Evolutionary conservation across 2,329 filamentous ascomycete species (phyloP), one percentile per base, ranked within the genome.

Genomic region (Aspergillus floridensis): DNA sequence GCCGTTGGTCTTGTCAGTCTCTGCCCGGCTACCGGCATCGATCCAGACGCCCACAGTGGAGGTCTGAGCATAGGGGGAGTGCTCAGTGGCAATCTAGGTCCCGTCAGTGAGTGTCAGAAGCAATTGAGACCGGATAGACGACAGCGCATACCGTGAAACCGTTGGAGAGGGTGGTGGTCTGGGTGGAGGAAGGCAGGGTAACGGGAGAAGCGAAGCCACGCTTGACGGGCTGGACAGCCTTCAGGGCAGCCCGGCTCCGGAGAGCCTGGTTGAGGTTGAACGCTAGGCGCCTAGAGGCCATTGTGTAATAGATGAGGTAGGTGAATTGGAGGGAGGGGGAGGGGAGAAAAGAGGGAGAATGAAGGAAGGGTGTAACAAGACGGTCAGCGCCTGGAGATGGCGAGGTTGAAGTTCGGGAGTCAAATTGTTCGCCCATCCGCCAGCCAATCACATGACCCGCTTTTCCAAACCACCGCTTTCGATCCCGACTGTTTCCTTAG

Each of bases 41-140:
- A 99, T 99, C 93, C 95, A 99, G 68, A 99, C 92, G 78, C 95
- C 95, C 73, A 98, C 93, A 58, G 93, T 98, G 73, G 93, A 96
- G 64, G 95, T 98, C 84, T 98, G 93, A 74, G 93, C 93, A 86
- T 92, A 98, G 72, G 93, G 95, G 66, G 93, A 97, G 84, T 98
- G 90, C 80, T 99, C 93, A 72, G 95, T 96, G 70, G 95, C 95
- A 77, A 99, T 92, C 93, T 98, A 77, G 61, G 66, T 59, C 51
- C 3, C 24, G 58, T 79, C 64, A 76, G 75, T 57, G 57, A 62
- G 5, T 66, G 67, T 61, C 62, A 50, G 60, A 69, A 60, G 51
- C 58, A 35, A 67, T 65, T 66, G 65, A 65, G 35, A 53, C 48
- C 26, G 41, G 29, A 56, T 32, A 35, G 16, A 44, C n/a, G 38